Percentiles rank a stretch among this genome's conserved stretches.
Conservation (phyloP, 176 grass and related monocot species). For the Musa troglodytarum region DNA sequence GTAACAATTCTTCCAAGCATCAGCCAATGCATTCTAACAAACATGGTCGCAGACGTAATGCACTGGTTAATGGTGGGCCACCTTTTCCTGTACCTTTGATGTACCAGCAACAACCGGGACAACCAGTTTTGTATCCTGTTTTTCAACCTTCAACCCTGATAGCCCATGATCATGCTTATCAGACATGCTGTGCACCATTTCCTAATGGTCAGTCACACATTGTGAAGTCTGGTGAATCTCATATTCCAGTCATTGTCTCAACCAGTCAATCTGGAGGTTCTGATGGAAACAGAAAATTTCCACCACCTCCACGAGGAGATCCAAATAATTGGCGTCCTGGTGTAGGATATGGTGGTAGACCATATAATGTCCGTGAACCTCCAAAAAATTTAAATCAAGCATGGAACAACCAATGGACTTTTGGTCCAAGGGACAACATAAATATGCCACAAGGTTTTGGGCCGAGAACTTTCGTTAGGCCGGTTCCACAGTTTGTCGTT, state of each 20-base stretch:
- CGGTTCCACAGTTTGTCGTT: slow-evolving; percentile 35
- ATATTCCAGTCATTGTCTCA: slow-evolving; percentile 33
- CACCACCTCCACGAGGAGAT: slow-evolving; percentile 33
- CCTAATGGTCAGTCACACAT: slow-evolving; percentile 32
- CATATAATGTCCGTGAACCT: slow-evolving; percentile 38
- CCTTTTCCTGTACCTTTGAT: slow-evolving; percentile 38
- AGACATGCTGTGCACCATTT: slow-evolving; percentile 30
- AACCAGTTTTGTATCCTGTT: slow-evolving; percentile 57
- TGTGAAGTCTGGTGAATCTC: slow-evolving; percentile 44
- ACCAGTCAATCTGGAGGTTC: slow-evolving; percentile 38
- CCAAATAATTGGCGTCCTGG: slow-evolving; percentile 43
- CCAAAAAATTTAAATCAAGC: slow-evolving; percentile 35
- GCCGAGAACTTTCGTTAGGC: slow-evolving; percentile 48
- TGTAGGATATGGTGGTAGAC: slow-evolving; percentile 38
- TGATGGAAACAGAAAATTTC: slow-evolving; percentile 44
- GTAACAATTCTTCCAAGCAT: slow-evolving; percentile 29
- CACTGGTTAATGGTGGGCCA: slow-evolving; percentile 43
- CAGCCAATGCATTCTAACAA: slow-evolving; percentile 40
- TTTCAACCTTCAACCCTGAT: slow-evolving; percentile 40
- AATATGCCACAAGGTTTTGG: slow-evolving; percentile 38
- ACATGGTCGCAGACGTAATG: slow-evolving; percentile 50
- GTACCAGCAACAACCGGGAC: slow-evolving; percentile 57
- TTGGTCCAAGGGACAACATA: slow-evolving; percentile 40
- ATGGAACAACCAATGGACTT: slow-evolving; percentile 37
- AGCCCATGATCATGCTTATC: slow-evolving; percentile 56